A percentile compares a stretch with the other conserved stretches of the same genome.
Evolutionary conservation across 2,329 filamentous ascomycete species (phyloP).

Genomic region (Cytospora paraplurivora): DNA sequence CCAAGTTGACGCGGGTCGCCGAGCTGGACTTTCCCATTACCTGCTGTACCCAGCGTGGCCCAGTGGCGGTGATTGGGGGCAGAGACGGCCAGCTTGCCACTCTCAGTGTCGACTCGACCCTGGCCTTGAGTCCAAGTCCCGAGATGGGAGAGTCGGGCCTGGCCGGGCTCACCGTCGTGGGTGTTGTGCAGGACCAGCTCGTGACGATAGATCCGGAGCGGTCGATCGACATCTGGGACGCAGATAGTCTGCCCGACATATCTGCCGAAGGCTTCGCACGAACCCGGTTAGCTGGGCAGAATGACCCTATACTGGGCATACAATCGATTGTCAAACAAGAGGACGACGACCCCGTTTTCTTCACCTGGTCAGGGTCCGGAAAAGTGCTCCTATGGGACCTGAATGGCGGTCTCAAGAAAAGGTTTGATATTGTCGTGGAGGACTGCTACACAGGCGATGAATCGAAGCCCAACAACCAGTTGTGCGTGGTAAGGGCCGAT

Average conservation of each 20-base stretch:
- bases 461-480: constrained; percentile 57
- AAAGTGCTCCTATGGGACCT: constrained; percentile 80
- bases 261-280: constrained; percentile 43
- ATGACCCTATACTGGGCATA: constrained; percentile 72
- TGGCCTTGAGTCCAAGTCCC: not conserved
- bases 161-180: constrained; percentile 65
- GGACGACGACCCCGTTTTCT: constrained; percentile 68
- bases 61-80: constrained; percentile 68
- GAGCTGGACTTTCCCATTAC: constrained; percentile 68
- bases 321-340: constrained; percentile 64
- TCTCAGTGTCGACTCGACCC: constrained; percentile 40
- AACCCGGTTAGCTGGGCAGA: constrained; percentile 63
- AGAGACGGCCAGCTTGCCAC: constrained; percentile 61
- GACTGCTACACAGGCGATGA: constrained; percentile 54
- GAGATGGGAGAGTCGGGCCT: constrained; percentile 2
- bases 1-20: constrained; percentile 68
- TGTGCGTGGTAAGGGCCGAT: constrained; percentile 62
- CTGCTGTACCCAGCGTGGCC: constrained; percentile 64
- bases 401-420: constrained; percentile 67
- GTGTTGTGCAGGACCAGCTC: constrained; percentile 66
- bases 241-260: constrained; percentile 47
- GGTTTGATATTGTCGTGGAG: constrained; percentile 70
- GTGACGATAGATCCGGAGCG: constrained; percentile 76
- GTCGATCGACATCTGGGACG: constrained; percentile 69
- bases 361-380: constrained; percentile 86